Evolutionary conservation across 2,329 filamentous ascomycete species (phyloP), one percentile per base, ranked within the genome.

Genomic region (Ilyonectria destructans): DNA sequence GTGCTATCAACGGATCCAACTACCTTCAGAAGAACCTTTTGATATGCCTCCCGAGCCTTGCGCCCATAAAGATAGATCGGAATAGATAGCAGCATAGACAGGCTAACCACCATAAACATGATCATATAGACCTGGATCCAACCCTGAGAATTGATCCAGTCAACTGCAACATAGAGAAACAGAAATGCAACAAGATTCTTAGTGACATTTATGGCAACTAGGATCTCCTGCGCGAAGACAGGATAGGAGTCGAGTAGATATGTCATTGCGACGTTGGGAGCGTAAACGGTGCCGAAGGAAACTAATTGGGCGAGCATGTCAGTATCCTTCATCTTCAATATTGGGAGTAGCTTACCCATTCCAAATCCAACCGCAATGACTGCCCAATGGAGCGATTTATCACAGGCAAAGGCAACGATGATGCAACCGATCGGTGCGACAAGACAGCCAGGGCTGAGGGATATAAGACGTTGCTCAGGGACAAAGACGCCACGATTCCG

Each of bases 121-220:
- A 61, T 46, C 58, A 61, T 61, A 13, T 61, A 61, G 7, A 61
- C 58, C 26, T 61, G 58, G 10, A 61, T 61, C 58, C 58, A 61
- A 15, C 58, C 58, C 12, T 61, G 48, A 43, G 40, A 29, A 5
- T 54, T 12, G 23, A 61, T 31, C 58, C 58, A 61, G 12, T 23
- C 48, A 9, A 54, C 48, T 3, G 58, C 58, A 9, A 61, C 48
- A 17, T 61, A 61, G 7, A 61, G 35, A 19, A 61, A 61, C 9
- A 61, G 31, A 33, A 61, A 61, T 6, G 58, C 58, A 12, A 61
- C 58, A 0, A 61, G 23, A 15, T 61, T 61, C 35, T 61, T 61
- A 17, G 48, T 45, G 10, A 61, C 35, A 19, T 61, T 61, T 17
- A 61, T 49, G 10, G 58, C 58, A 15, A 61, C 58, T 4, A 61